Evolutionary conservation across 2,329 filamentous ascomycete species (phyloP).

Genomic region (Lasiodiplodia citricola): DNA sequence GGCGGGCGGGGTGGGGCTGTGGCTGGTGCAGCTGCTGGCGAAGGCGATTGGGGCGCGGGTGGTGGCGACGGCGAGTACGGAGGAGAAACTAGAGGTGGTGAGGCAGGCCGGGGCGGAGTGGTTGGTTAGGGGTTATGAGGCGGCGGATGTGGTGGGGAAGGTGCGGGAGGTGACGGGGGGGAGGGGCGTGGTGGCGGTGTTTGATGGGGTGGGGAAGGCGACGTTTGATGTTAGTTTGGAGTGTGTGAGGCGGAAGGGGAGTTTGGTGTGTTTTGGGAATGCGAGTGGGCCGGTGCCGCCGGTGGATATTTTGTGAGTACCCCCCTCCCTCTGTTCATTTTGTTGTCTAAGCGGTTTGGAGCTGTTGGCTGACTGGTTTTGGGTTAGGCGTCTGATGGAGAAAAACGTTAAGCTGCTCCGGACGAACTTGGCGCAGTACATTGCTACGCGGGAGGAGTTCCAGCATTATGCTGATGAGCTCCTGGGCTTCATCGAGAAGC

Average conservation of each 20-base stretch:
- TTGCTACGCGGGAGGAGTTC: constrained; percentile 73
- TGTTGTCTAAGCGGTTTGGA: too few relatives aligned
- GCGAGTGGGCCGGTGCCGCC: constrained; percentile 80
- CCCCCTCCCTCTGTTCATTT: too few relatives aligned
- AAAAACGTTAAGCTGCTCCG: constrained; percentile 81
- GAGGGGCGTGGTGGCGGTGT: constrained; percentile 76
- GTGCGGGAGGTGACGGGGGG: constrained; percentile 74
- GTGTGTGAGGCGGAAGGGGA: constrained; percentile 76
- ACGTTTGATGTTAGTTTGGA: constrained; percentile 83
- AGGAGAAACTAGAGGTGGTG: constrained; percentile 74
- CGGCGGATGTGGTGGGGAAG: constrained; percentile 62
- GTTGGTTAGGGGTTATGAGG: constrained; percentile 68
- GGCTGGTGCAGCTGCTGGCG: constrained; percentile 74
- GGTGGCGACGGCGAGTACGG: constrained; percentile 78
- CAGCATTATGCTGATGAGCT: constrained; percentile 73
- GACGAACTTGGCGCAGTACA: constrained; percentile 75
- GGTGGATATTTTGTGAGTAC: constrained; percentile 64
- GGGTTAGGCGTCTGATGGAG: constrained; percentile 58
- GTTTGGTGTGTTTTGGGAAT: constrained; percentile 80
- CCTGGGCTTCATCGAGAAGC: constrained; percentile 71
- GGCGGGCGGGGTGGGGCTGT: constrained; percentile 74
- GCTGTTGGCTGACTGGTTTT: not conserved
- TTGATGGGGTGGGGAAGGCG: constrained; percentile 82
- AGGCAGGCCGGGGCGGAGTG: constrained; percentile 72
- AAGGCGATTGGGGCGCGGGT: constrained; percentile 73